Evolutionary conservation across 148 eudicot species (phyloP).

Genomic region (Chenopodium formosanum): DNA sequence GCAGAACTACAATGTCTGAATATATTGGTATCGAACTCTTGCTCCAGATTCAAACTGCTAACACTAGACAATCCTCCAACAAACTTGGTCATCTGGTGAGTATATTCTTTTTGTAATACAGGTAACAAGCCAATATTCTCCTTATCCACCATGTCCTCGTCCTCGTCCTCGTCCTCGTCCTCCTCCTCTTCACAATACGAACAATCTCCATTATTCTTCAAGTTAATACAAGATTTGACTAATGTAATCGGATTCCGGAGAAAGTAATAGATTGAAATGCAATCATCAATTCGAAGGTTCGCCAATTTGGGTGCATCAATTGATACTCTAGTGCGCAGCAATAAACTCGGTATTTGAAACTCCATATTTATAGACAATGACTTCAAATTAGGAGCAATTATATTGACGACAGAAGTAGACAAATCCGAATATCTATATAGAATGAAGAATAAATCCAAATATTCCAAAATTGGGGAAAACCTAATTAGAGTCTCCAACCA

Average conservation of each 20-base stretch:
- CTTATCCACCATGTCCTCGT: too few species aligned
- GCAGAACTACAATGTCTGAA: neutral
- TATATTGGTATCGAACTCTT: too few species aligned
- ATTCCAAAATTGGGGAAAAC: constrained; percentile 4
- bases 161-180: too few species aligned
- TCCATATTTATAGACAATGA: neutral
- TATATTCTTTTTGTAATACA: neutral
- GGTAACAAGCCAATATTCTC: too few species aligned
- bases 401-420: neutral
- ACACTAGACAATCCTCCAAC: neutral
- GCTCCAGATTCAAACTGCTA: neutral
- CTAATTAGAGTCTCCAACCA: neutral
- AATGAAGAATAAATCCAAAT: neutral
- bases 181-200: neutral
- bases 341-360: too few species aligned
- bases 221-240: neutral
- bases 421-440: neutral
- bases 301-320: neutral
- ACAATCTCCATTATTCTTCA: too few species aligned
- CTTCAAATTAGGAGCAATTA: neutral
- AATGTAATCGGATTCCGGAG: neutral
- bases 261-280: neutral
- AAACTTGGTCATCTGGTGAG: neutral
- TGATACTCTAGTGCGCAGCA: neutral
- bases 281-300: neutral